Evolutionary conservation across 2,329 filamentous ascomycete genomes (phyloP), one percentile per base, ranked within the genome.

Genomic region (Penicillium sclerotigenum): DNA sequence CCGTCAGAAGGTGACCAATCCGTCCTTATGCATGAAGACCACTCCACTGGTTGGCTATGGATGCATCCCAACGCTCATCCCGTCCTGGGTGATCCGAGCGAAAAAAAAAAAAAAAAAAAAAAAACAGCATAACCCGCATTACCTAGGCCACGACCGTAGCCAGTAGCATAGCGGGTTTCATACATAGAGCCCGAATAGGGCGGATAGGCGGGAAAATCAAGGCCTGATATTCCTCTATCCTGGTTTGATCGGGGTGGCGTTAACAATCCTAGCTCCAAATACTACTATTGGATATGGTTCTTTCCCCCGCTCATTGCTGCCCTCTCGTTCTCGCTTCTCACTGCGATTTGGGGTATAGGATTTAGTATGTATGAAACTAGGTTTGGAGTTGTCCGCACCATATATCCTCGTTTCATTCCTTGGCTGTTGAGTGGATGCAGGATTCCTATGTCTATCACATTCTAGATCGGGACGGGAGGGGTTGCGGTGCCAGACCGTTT

Each of bases 1-100:
- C 61, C 58, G 56, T 36, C 40, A 51, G 47, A 33, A 58, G 48
- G 49, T 64, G 58, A 63, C 59, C 59, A 58, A 58, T 63, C 56
- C 43, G 47, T 48, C 57, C 57, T 42, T 50, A 41, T 34, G 38
- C 51, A 58, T 40, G 29, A 16, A 2, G 14, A 18, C 16, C 45
- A n/a, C 10, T 20, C 3, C 7, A 9, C 18, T 52, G 28, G 62
- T 63, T 63, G 61, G 62, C 22, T 20, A 13, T 13, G 1, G n/a
- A 3, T 9, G 36, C 37, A 33, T 41, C 36, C 38, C 34, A 37
- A 52, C 58, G 52, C 51, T 49, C 42, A 54, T 48, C 37, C 52
- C 45, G 45, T 54, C 31, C 29, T 22, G 7, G 16, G 47, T 11
- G 47, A 43, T 34, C 18, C 37, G 37, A 51, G 36, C 36, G 36